These are phyloP conservation scores for Ottelia alismoides DNA, from an alignment of 106 monocot species.

Conservation along the genomic window DNA sequence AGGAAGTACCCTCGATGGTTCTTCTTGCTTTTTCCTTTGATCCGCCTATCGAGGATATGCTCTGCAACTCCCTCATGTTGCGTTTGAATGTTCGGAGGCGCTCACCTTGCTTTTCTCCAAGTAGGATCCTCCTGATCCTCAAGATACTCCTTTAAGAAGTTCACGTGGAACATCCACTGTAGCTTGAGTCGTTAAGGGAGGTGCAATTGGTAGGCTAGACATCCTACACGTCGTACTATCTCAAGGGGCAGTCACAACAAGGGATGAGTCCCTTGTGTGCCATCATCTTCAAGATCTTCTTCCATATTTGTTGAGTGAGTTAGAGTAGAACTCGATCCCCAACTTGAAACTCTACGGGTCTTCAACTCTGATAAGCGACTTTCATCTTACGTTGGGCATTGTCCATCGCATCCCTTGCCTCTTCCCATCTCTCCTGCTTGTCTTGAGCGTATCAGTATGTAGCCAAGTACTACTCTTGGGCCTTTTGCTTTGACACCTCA, in stretches of 20 bases:
- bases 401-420: not conserved
- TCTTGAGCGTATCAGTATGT: not conserved
- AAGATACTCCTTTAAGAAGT: not conserved
- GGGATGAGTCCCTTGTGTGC: slow-evolving; percentile 3
- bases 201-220: not conserved
- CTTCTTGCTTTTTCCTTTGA: slow-evolving; percentile 1
- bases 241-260: not conserved
- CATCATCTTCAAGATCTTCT: not conserved
- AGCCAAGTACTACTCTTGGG: not conserved
- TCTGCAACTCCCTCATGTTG: not conserved
- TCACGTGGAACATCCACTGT: not conserved
- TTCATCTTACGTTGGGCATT: not conserved
- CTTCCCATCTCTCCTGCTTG: not conserved
- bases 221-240: not conserved
- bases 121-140: not conserved
- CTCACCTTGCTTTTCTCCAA: not conserved
- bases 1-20: not conserved
- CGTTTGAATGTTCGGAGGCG: not conserved
- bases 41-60: not conserved
- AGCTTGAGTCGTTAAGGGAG: not conserved
- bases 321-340: not conserved
- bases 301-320: not conserved
- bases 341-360: not conserved
- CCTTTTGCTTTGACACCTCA: not conserved
- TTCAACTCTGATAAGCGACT: not conserved